Conservation (phyloP, 441 rosid genomes). For the Gossypium schwendimanii region DNA sequence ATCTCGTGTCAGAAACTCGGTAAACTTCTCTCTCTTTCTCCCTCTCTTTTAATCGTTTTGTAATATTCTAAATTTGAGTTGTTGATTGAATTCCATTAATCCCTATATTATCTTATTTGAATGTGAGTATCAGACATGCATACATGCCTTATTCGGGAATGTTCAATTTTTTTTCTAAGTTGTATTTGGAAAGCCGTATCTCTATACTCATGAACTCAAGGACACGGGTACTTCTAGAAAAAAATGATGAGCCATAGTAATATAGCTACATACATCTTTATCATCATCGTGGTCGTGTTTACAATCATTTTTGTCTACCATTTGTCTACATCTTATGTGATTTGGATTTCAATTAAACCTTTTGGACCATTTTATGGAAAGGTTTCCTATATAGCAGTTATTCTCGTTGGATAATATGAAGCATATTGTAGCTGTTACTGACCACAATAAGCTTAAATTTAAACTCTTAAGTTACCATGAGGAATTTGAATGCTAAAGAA, state of each 20-base stretch:
- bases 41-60: not conserved
- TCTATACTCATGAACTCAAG: not conserved
- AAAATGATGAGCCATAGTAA: not conserved
- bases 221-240: not conserved
- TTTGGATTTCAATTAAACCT: not conserved
- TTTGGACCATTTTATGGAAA: conserved; percentile 1
- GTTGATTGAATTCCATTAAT: not conserved
- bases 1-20: conserved; percentile 39
- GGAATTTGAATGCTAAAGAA: not conserved
- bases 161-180: not conserved
- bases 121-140: not conserved
- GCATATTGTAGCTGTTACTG: not conserved
- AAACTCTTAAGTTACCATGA: not conserved
- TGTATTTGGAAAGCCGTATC: not conserved
- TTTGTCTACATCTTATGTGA: not conserved
- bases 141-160: not conserved
- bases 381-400: not conserved
- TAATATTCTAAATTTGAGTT: not conserved
- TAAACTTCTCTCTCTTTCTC: conserved; percentile 13
- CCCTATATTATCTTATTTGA: not conserved
- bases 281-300: not conserved
- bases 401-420: not conserved
- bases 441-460: not conserved
- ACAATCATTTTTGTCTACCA: not conserved
- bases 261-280: not conserved